Percentiles rank a stretch among this genome's conserved stretches.
These are phyloP conservation scores for Moricandia moricandioides DNA, from an alignment of 345 rosid genomes.

Conservation along the genomic window DNA sequence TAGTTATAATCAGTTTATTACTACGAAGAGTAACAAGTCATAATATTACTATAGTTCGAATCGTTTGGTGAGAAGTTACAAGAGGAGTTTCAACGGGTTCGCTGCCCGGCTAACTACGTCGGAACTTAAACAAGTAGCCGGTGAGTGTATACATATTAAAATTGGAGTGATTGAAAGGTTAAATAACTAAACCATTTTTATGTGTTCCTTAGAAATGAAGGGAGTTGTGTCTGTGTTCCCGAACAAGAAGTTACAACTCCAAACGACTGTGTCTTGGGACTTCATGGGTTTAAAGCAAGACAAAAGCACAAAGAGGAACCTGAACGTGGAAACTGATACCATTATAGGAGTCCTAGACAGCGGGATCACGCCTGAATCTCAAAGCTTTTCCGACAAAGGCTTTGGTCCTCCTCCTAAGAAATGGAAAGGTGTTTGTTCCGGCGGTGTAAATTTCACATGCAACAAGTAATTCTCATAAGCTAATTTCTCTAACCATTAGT, in stretches of 20 bases:
- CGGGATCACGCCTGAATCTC: not conserved
- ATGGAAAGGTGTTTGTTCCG: conserved; percentile 49
- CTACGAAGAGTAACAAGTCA: not conserved
- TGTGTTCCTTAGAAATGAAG: conserved; percentile 23
- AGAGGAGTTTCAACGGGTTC: conserved; percentile 61
- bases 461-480: conserved; percentile 41
- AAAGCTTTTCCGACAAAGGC: not conserved
- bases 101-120: conserved; percentile 44
- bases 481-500: too few relatives aligned
- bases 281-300: not conserved
- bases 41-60: conserved; percentile 22
- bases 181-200: too few relatives aligned
- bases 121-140: conserved; percentile 43
- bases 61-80: conserved; percentile 47
- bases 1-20: not conserved
- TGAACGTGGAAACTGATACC: conserved; percentile 27
- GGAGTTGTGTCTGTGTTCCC: conserved; percentile 40
- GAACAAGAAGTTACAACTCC: not conserved
- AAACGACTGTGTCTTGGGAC: not conserved
- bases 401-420: conserved; percentile 35
- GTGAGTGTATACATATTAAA: conserved; percentile 33
- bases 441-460: conserved; percentile 47
- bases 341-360: conserved; percentile 43
- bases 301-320: not conserved
- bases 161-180: too few relatives aligned